Base-by-base conservation (phyloP, 345 rosid species). In the Euphorbia peplus region DNA sequence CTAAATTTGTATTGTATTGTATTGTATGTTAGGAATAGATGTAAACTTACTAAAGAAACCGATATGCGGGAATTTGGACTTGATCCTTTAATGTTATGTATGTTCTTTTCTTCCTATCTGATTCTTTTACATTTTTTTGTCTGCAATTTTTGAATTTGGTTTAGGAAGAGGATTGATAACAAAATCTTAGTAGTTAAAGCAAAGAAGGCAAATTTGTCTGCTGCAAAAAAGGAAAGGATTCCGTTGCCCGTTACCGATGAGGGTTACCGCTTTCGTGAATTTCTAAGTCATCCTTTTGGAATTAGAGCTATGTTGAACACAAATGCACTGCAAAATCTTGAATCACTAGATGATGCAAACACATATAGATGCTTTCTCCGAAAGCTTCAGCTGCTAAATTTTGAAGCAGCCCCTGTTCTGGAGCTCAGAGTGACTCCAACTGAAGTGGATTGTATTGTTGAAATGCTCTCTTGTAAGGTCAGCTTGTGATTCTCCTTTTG, bases 381-480 rank as follows among this genome's bases (percentile, higher is more conserved):
- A 22, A 86, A 83, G 65, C 29, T 91, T 73, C 73, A 69, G 66
- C 76, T 91, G 71, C 82, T 91, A 65, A 88, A 82, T 81, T 85
- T 85, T 71, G 93, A 89, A 81, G 96, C 86, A 44, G 78, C 75
- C 29, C 96, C 97, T 28, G 89, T 87, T 10, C 75, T 91, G 72
- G 86, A 89, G 72, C 78, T 91, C 60, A 73, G 86, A 66, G 89
- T 91, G 10, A 82, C 83, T 71, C 85, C 90, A 21, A 78, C 92
- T 21, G 63, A 73, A 53, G 76, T 80, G 67, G 80, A 83, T 72
- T 91, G 97, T 79, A 82, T 76, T 35, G 89, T 91, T 13, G 90
- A 87, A 83, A 71, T 91, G 76, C 85, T 91, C 66, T 87, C 89
- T 74, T 91, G 93, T 80, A 87, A 86, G 97, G 97, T 91, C 59